phyloP scores from a whole-genome alignment of 306 rosid species.

The Inga laurina region DNA sequence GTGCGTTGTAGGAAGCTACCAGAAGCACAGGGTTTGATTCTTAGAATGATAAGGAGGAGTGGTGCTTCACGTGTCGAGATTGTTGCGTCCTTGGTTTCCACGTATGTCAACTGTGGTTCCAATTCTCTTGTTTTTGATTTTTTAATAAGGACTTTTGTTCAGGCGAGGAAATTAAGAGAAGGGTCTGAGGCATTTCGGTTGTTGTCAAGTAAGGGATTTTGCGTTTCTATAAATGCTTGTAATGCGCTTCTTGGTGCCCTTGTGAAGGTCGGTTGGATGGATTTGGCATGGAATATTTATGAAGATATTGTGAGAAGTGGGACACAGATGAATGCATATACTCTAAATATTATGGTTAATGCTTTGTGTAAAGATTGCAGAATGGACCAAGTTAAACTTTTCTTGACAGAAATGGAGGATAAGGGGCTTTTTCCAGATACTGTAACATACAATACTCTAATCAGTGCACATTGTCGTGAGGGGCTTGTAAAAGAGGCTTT shows the following conservation, averaged over 20 bases:
- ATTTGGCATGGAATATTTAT: conserved; percentile 76
- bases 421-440: conserved; percentile 61
- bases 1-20: conserved; percentile 54
- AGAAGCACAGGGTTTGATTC: conserved; percentile 76
- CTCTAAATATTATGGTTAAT: conserved; percentile 88
- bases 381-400: conserved; percentile 46
- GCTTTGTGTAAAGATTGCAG: conserved; percentile 74
- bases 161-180: conserved; percentile 81
- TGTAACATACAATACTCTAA: conserved; percentile 80
- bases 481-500: conserved; percentile 67
- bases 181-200: conserved; percentile 67
- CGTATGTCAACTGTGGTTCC: conserved; percentile 15
- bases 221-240: conserved; percentile 67
- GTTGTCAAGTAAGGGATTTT: conserved; percentile 52
- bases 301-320: conserved; percentile 56
- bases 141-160: conserved; percentile 81
- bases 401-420: conserved; percentile 62
- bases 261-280: conserved; percentile 82
- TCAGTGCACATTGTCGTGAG: conserved; percentile 64
- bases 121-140: conserved; percentile 57
- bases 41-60: conserved; percentile 69
- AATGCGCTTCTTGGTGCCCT: conserved; percentile 81
- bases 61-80: conserved; percentile 69
- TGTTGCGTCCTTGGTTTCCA: conserved; percentile 53
- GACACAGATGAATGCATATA: conserved; percentile 58